These are phyloP conservation scores for Aspergillaceae sp. DNA, from an alignment of 2,329 filamentous ascomycete species.

Conservation along the genomic window DNA sequence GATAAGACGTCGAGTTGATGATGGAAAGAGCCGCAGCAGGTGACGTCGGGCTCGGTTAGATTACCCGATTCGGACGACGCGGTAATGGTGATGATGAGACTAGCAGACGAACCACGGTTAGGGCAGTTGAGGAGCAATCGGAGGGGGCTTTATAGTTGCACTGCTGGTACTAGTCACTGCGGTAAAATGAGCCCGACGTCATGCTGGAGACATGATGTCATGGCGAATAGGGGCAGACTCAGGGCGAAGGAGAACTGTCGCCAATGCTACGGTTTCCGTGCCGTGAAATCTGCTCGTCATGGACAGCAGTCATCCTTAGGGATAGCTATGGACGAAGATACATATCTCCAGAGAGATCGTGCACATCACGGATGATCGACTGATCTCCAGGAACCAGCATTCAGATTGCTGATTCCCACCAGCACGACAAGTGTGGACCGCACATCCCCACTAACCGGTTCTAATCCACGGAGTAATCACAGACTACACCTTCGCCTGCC, in stretches of 20 bases:
- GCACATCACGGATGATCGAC: constrained; percentile 4
- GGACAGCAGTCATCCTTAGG: no score
- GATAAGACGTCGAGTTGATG: neutral
- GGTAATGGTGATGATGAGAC: neutral
- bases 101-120: neutral
- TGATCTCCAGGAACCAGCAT: neutral
- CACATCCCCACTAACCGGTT: constrained; percentile 1
- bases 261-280: no score
- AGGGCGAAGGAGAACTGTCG: no score
- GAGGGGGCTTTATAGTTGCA: no score
- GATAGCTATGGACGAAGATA: neutral
- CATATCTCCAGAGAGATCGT: neutral
- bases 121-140: no score
- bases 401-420: no score
- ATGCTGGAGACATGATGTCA: constrained; percentile 4
- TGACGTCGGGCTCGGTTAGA: constrained; percentile 14
- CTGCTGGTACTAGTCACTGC: no score
- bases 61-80: constrained; percentile 9
- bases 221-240: neutral
- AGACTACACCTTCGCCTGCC: constrained; percentile 25
- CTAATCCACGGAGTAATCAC: neutral
- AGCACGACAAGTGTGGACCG: no score
- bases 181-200: constrained; percentile 9
- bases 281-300: no score
- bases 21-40: constrained; percentile 4